Percentiles rank a stretch among this genome's conserved stretches.
These are phyloP conservation scores for Fusarium goolgardi DNA, from an alignment of 2,329 filamentous ascomycete species.

Conservation along the genomic window DNA sequence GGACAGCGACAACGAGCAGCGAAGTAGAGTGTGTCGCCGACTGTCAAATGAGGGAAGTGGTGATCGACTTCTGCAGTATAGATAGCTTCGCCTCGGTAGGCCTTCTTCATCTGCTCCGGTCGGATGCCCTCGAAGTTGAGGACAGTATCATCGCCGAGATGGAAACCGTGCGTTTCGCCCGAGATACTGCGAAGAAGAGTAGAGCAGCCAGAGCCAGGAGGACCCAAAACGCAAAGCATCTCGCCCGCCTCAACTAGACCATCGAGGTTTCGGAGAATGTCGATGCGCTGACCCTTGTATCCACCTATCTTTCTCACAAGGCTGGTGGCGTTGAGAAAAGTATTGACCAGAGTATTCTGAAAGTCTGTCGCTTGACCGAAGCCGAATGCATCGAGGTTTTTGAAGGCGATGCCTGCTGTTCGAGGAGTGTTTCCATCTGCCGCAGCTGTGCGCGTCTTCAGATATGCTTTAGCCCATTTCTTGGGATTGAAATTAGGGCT, in stretches of 20 bases:
- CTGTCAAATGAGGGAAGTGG: conserved; percentile 78
- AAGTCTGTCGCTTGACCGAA: conserved; percentile 74
- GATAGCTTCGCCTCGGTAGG: conserved; percentile 82
- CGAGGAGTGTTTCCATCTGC: conserved; percentile 64
- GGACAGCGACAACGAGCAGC: conserved; percentile 75
- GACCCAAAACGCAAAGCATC: conserved; percentile 77
- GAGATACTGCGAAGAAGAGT: conserved; percentile 84
- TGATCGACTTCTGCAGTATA: conserved; percentile 85
- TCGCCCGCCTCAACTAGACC: conserved; percentile 74
- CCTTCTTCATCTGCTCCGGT: conserved; percentile 76
- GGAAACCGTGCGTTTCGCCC: conserved; percentile 81
- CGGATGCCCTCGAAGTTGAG: conserved; percentile 78
- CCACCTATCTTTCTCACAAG: conserved; percentile 62
- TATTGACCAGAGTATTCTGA: conserved; percentile 71
- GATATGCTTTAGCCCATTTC: conserved; percentile 57
- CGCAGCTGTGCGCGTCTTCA: conserved; percentile 33
- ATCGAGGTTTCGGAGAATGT: conserved; percentile 73
- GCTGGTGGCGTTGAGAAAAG: conserved; percentile 60
- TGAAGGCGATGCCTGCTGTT: conserved; percentile 71
- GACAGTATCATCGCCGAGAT: conserved; percentile 72
- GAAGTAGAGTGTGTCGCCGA: conserved; percentile 80
- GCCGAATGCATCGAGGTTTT: conserved; percentile 72
- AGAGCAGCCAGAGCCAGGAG: conserved; percentile 76
- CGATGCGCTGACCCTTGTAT: conserved; percentile 64
- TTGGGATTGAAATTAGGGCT: conserved; percentile 56